phyloP scores from a whole-genome alignment of 176 grass and related monocot species.

The Metroxylon sagu region DNA sequence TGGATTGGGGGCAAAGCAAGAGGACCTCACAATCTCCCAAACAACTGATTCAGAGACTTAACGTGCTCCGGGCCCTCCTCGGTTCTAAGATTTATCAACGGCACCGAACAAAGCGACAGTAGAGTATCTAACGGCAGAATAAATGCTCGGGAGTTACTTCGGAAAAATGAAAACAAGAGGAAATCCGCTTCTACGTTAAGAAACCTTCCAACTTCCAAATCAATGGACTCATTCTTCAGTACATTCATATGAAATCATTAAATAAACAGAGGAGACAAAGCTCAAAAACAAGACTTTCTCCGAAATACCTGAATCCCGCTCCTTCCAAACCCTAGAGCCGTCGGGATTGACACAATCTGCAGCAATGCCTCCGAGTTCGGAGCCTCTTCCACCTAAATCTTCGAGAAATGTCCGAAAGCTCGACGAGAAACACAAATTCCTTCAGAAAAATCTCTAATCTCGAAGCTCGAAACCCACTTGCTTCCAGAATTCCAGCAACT shows the following conservation, averaged over 20 bases:
- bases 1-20: too few relatives aligned
- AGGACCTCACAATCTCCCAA: too few relatives aligned
- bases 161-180: neutral
- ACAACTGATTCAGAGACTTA: too few relatives aligned
- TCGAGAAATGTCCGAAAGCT: neutral
- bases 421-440: neutral
- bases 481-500: too few relatives aligned
- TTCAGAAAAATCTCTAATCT: too few relatives aligned
- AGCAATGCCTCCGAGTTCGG: neutral
- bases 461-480: too few relatives aligned
- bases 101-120: too few relatives aligned
- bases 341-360: neutral
- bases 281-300: neutral
- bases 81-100: too few relatives aligned
- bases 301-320: constrained; percentile 4
- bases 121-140: too few relatives aligned
- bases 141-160: too few relatives aligned
- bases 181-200: neutral
- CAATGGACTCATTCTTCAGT: neutral
- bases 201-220: neutral
- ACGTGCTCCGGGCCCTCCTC: too few relatives aligned
- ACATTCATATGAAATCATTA: neutral
- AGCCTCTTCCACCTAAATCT: neutral
- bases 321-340: neutral
- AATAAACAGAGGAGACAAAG: neutral